Conservation (phyloP, 345 rosid genomes). For the Sonneratia alba region DNA sequence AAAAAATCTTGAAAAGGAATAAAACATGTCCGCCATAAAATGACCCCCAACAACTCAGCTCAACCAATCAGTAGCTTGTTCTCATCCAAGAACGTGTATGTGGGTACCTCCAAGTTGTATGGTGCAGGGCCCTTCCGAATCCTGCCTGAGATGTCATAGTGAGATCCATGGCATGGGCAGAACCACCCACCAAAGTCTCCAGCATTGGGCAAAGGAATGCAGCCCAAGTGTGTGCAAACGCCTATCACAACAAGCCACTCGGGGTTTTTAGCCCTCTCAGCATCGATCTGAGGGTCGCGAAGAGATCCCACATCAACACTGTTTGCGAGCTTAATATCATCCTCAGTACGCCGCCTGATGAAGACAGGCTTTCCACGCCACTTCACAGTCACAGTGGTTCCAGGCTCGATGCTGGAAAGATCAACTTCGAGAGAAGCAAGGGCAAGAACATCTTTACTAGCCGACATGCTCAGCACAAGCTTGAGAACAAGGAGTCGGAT, state of each 20-base stretch:
- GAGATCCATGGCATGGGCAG: constrained; percentile 96
- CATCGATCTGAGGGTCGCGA: constrained; percentile 78
- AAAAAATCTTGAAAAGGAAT: neutral
- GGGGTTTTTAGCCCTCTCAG: constrained; percentile 71
- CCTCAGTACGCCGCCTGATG: constrained; percentile 86
- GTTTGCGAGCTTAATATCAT: constrained; percentile 77
- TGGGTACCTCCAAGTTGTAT: constrained; percentile 84
- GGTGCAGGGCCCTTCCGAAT: constrained; percentile 96
- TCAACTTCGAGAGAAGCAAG: constrained; percentile 92
- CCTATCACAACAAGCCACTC: constrained; percentile 88
- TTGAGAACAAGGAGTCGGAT: constrained; percentile 80
- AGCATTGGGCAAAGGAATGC: constrained; percentile 97
- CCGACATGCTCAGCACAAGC: constrained; percentile 87
- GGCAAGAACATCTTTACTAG: constrained; percentile 94
- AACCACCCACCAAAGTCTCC: constrained; percentile 98
- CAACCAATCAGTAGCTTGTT: constrained; percentile 75
- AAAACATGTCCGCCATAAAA: neutral
- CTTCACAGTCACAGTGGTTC: constrained; percentile 83
- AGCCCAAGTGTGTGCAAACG: constrained; percentile 92
- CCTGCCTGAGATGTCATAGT: constrained; percentile 87
- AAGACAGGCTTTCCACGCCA: constrained; percentile 99
- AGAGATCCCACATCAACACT: constrained; percentile 70
- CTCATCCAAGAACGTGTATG: constrained; percentile 78
- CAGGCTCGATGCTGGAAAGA: constrained; percentile 77
- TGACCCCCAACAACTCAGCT: constrained; percentile 6